Conservation (phyloP, 2,329 filamentous ascomycete genomes). For the Phaeosphaeria sp. region DNA sequence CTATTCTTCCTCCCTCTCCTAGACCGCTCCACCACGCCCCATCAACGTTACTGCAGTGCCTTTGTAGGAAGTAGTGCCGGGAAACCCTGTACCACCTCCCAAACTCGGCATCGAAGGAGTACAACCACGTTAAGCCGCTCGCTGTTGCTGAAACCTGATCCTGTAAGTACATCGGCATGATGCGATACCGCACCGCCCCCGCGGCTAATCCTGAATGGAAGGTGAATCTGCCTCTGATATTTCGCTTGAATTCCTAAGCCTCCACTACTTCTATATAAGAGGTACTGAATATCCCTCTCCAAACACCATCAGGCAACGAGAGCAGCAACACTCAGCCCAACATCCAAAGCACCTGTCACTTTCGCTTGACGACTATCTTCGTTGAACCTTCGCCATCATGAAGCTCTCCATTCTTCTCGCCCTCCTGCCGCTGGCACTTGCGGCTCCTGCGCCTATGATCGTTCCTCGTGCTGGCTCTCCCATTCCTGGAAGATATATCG, state of each 20-base stretch:
- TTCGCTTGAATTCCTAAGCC: conserved; percentile 12
- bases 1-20: conserved; percentile 25
- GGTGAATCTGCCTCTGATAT: conserved; percentile 28
- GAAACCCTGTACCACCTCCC: conserved; percentile 38
- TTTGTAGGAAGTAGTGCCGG: conserved; percentile 30
- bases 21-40: conserved; percentile 18
- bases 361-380: conserved; percentile 19
- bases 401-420: conserved; percentile 47
- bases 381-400: conserved; percentile 43
- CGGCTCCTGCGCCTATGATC: conserved; percentile 48
- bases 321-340: conserved; percentile 31
- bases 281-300: conserved; percentile 12
- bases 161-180: conserved; percentile 21
- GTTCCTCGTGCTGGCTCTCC: conserved; percentile 42
- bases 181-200: conserved; percentile 18
- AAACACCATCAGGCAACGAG: conserved; percentile 35
- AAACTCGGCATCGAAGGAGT: conserved; percentile 32
- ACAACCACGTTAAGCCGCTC: conserved; percentile 33
- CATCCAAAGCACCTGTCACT: conserved; percentile 12
- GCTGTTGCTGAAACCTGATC: conserved; percentile 15
- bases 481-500: conserved; percentile 54
- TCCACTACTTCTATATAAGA: conserved; percentile 39
- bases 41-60: conserved; percentile 33
- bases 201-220: conserved; percentile 39
- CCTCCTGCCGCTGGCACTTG: conserved; percentile 46